These are phyloP conservation scores for Mytilinidion resinicola DNA, from an alignment of 495 filamentous ascomycete genomes.

Conservation along the genomic window DNA sequence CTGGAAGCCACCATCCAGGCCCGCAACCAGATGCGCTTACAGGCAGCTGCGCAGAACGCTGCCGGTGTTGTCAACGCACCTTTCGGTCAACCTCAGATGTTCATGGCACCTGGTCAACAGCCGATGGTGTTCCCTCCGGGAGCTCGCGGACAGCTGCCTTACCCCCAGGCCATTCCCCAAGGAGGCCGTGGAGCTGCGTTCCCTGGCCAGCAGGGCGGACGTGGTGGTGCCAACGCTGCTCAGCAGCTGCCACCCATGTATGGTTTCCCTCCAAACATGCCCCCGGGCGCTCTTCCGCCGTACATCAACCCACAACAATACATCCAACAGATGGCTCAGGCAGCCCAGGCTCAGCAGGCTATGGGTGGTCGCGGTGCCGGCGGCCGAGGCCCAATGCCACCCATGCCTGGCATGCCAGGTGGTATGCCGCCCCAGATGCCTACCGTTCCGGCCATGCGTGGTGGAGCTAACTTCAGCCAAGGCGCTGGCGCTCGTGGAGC, in stretches of 20 bases:
- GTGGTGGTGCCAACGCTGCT: constrained; percentile 60
- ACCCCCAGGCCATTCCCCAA: constrained; percentile 81
- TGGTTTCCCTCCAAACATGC: constrained; percentile 62
- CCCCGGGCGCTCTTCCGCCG: constrained; percentile 48
- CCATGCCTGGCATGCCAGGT: constrained; percentile 59
- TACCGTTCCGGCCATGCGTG: constrained; percentile 57
- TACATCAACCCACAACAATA: constrained; percentile 30
- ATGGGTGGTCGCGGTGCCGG: constrained; percentile 63
- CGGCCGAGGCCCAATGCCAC: constrained; percentile 69
- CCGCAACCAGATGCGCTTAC: constrained; percentile 95
- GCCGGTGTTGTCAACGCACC: constrained; percentile 78
- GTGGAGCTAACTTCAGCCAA: constrained; percentile 32
- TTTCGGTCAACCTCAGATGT: constrained; percentile 74
- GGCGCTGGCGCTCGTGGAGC: constrained; percentile 17
- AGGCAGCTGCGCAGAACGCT: constrained; percentile 77
- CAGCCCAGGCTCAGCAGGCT: constrained; percentile 54
- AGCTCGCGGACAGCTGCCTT: constrained; percentile 68
- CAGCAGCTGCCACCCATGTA: constrained; percentile 81
- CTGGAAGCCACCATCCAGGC: constrained; percentile 98
- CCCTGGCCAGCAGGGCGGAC: constrained; percentile 74
- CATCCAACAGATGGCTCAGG: constrained; percentile 35
- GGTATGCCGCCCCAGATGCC: constrained; percentile 59
- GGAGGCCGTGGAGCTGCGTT: constrained; percentile 78
- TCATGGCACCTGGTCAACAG: constrained; percentile 82
- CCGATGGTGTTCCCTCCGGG: constrained; percentile 62